Conservation (phyloP, 1,284 basidiomycete species). For the Puccinia novopanici region DNA sequence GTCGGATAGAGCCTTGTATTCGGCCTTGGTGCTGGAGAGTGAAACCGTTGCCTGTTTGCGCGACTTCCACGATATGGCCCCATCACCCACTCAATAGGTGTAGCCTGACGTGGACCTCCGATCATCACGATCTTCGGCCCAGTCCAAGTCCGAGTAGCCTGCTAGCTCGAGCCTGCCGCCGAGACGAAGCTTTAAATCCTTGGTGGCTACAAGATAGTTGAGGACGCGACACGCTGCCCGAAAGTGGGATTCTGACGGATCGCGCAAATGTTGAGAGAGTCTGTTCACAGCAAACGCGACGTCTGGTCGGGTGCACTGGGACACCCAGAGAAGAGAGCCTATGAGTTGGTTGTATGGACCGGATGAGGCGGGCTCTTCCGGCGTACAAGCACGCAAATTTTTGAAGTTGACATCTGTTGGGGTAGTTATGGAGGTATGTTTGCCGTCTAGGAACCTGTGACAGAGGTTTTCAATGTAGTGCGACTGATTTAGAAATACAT, state of each 20-base stretch:
- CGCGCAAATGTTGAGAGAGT: not conserved
- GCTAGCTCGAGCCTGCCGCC: no score
- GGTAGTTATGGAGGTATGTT: not conserved
- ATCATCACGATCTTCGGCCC: conserved; percentile 2
- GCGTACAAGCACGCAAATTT: not conserved
- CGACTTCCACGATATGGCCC: not conserved
- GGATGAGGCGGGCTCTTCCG: not conserved
- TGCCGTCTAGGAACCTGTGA: not conserved
- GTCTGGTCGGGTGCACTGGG: not conserved
- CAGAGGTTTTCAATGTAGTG: not conserved
- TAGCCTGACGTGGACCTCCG: not conserved
- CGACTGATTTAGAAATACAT: not conserved
- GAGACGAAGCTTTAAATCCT: not conserved
- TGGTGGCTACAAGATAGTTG: not conserved
- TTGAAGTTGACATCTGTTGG: not conserved
- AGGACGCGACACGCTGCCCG: not conserved
- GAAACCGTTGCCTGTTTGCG: no score
- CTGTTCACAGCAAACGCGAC: not conserved
- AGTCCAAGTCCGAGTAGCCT: not conserved
- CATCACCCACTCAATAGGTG: not conserved
- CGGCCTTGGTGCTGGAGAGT: not conserved
- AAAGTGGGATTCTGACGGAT: not conserved
- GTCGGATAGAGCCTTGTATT: not conserved
- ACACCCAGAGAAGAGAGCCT: not conserved
- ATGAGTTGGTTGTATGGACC: conserved; percentile 1